phyloP scores from a whole-genome alignment of 2,329 filamentous ascomycete species.

The Aplosporella prunicola region DNA sequence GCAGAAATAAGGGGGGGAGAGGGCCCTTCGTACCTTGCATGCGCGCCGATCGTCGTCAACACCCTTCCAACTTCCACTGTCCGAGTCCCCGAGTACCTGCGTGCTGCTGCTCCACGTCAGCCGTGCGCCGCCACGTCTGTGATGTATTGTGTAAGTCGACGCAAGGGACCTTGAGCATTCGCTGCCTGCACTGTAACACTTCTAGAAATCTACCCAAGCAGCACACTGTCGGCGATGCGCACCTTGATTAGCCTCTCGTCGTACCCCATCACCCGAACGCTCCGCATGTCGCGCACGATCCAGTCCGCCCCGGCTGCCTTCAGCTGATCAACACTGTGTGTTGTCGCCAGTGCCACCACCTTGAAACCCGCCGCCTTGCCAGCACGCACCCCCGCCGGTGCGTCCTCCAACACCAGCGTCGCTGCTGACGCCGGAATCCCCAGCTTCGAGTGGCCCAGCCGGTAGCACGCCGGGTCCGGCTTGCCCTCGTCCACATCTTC shows the following conservation, averaged over 20 bases:
- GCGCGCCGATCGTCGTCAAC: too few relatives aligned
- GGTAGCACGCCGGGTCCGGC: slow-evolving; percentile 42
- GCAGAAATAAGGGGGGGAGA: background rate
- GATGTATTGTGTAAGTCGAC: too few relatives aligned
- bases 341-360: slow-evolving; percentile 77
- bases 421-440: slow-evolving; percentile 27
- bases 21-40: too few relatives aligned
- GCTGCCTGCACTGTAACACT: slow-evolving; percentile 23
- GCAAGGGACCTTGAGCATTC: too few relatives aligned
- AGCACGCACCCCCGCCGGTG: slow-evolving; percentile 71
- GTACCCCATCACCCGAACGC: slow-evolving; percentile 53
- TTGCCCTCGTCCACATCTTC: slow-evolving; percentile 42
- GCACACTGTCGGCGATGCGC: slow-evolving; percentile 59
- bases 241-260: slow-evolving; percentile 52
- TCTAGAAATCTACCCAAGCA: slow-evolving; percentile 27
- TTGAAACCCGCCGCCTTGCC: slow-evolving; percentile 80
- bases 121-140: too few relatives aligned
- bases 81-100: too few relatives aligned
- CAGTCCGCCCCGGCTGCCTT: slow-evolving; percentile 73
- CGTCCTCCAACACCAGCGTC: slow-evolving; percentile 79
- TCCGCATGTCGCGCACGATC: slow-evolving; percentile 71
- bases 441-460: slow-evolving; percentile 33
- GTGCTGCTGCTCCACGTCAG: too few relatives aligned
- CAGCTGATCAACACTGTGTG: slow-evolving; percentile 65
- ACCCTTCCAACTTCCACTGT: too few relatives aligned